Evolutionary conservation across 179 eudicot species (phyloP), one percentile per base, ranked within the genome.

Genomic region (Carnegiea gigantea): DNA sequence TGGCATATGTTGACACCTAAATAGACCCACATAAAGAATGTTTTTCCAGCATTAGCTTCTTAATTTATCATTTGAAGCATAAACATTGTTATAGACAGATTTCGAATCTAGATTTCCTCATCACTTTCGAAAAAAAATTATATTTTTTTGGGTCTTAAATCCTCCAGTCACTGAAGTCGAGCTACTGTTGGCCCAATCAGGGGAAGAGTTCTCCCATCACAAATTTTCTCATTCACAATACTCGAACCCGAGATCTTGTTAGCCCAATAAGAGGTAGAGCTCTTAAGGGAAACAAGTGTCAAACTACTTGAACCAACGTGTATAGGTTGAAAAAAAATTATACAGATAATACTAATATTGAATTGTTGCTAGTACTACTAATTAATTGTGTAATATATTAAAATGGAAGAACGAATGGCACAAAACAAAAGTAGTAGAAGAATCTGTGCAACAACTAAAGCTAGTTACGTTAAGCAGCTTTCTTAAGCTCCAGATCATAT

Each of bases 71-170:
- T 65, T 65, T 65, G 33, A 62, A 62, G 68, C 68, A 62, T 23
- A 62, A 1, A 67, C 23, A 60, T 48, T 54, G 21, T 12, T 5
- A 67, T 24, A 10, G 18, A 67, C 2, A 67, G 71, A 67, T 67
- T 24, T 67, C 18, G 38, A 28, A 65, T 65, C 71, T 65, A 65
- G 71, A 65, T 26, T 65, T 65, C 71, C 71, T 67, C 71, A 28
- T 67, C 38, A 67, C 71, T 67, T 67, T 67, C 26, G 71, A 67
- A 28, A 67, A 67, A 23, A 65, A 60, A 60, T 53, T 11, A 24
- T 26, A 48, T 12, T 48, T 48, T 48, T 0, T 48, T 48, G 1
- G 1, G 30, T 28, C 30, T 28, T 28, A 28, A 28, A 28, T 1
- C 30, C 30, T 28, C 30, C 0, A 28, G 0, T 28, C 0, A 28